These are phyloP conservation scores for Gossypium schwendimanii DNA, from an alignment of 441 rosid species.

Conservation along the genomic window DNA sequence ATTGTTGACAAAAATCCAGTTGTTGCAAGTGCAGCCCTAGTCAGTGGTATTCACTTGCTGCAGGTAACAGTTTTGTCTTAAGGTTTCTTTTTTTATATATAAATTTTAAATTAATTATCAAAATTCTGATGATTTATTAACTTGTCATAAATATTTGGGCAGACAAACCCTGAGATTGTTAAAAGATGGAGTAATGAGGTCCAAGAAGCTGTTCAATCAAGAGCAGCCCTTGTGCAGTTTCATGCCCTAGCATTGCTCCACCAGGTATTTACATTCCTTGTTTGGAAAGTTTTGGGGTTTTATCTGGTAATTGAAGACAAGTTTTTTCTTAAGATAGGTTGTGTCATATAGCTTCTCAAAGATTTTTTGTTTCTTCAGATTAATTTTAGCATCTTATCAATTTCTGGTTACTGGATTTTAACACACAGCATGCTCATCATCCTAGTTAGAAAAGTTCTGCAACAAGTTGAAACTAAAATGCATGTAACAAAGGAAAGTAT, in stretches of 20 bases:
- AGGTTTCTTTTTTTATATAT: neutral
- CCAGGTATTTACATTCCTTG: conserved; percentile 43
- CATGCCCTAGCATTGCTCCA: conserved; percentile 90
- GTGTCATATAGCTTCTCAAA: neutral
- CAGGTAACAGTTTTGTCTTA: conserved; percentile 44
- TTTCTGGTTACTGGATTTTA: neutral
- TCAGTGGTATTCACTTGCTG: conserved; percentile 92
- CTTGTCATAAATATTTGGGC: conserved; percentile 15
- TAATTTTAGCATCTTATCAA: neutral
- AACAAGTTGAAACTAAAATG: neutral
- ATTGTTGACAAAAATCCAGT: conserved; percentile 97
- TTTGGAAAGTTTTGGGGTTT: conserved; percentile 5
- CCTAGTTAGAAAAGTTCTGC: neutral
- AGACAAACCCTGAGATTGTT: conserved; percentile 96
- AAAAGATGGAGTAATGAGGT: conserved; percentile 99
- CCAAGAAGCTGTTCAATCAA: conserved; percentile 95
- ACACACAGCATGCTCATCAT: neutral
- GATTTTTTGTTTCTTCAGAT: neutral
- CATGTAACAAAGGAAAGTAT: neutral
- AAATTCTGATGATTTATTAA: neutral
- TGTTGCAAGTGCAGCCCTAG: conserved; percentile 98
- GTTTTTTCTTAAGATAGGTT: neutral
- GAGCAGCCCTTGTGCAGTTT: conserved; percentile 93
- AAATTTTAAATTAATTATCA: neutral
- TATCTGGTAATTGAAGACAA: neutral